Conservation (phyloP, 495 filamentous ascomycete species). For the Clohesyomyces aquaticus region DNA sequence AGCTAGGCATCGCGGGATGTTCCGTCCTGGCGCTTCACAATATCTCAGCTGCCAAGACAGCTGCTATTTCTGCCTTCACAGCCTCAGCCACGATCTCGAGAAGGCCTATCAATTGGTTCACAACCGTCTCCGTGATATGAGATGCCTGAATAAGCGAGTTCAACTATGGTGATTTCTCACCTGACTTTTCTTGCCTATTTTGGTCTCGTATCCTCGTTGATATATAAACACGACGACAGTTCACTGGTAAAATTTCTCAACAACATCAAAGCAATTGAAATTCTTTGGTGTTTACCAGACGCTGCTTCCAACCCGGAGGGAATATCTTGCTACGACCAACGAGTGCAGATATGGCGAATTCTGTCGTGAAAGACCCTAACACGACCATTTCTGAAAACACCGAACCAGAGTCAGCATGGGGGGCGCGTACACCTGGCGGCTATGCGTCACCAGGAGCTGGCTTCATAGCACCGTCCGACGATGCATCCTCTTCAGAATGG, state of each 20-base stretch:
- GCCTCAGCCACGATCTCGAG: neutral
- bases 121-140: neutral
- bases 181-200: neutral
- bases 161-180: neutral
- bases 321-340: too few species aligned
- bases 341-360: too few species aligned
- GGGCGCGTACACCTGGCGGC: too few species aligned
- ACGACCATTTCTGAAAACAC: too few species aligned
- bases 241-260: too few species aligned
- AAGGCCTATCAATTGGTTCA: neutral
- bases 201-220: neutral
- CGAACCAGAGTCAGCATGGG: too few species aligned
- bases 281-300: too few species aligned
- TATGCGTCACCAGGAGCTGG: too few species aligned
- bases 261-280: too few species aligned
- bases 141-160: neutral
- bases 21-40: neutral
- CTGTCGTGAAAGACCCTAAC: too few species aligned
- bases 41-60: neutral
- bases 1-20: neutral
- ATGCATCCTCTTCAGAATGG: neutral
- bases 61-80: neutral
- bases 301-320: too few species aligned
- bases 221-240: neutral
- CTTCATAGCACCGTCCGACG: too few species aligned